These are phyloP conservation scores for Ophiostoma novo-ulmi DNA, from an alignment of 2,329 filamentous ascomycete genomes.

Conservation along the genomic window DNA sequence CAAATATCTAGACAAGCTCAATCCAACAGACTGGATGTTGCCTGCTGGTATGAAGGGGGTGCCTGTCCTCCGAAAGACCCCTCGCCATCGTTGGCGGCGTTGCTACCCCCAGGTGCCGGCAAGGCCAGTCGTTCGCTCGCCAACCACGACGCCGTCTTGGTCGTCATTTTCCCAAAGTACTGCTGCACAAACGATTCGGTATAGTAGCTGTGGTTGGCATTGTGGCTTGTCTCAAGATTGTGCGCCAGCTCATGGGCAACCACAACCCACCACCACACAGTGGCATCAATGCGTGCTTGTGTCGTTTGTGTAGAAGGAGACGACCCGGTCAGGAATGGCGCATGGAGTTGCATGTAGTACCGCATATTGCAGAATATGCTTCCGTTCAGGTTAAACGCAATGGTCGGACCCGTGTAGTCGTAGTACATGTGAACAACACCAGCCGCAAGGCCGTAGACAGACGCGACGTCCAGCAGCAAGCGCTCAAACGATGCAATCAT, in stretches of 20 bases:
- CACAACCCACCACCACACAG: slow-evolving; percentile 43
- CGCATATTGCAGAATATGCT: slow-evolving; percentile 91
- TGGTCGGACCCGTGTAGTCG: slow-evolving; percentile 70
- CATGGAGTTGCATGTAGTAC: slow-evolving; percentile 78
- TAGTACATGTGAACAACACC: slow-evolving; percentile 80
- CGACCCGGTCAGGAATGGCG: slow-evolving; percentile 39
- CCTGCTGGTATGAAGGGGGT: slow-evolving; percentile 25
- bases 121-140: neutral
- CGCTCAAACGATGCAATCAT: slow-evolving; percentile 64
- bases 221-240: slow-evolving; percentile 77
- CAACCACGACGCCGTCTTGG: slow-evolving; percentile 41
- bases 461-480: slow-evolving; percentile 63
- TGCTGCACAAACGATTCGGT: slow-evolving; percentile 75
- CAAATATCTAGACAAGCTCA: neutral
- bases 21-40: slow-evolving; percentile 20
- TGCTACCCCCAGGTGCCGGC: neutral
- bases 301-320: slow-evolving; percentile 19
- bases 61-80: neutral
- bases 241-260: slow-evolving; percentile 93
- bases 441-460: slow-evolving; percentile 65
- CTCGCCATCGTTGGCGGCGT: neutral
- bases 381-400: slow-evolving; percentile 85
- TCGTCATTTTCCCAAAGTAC: slow-evolving; percentile 67
- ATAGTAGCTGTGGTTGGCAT: slow-evolving; percentile 75
- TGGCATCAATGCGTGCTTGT: slow-evolving; percentile 38